Base-by-base conservation (phyloP, 805 yeast species). In the Metschnikowia vanudenii region DNA sequence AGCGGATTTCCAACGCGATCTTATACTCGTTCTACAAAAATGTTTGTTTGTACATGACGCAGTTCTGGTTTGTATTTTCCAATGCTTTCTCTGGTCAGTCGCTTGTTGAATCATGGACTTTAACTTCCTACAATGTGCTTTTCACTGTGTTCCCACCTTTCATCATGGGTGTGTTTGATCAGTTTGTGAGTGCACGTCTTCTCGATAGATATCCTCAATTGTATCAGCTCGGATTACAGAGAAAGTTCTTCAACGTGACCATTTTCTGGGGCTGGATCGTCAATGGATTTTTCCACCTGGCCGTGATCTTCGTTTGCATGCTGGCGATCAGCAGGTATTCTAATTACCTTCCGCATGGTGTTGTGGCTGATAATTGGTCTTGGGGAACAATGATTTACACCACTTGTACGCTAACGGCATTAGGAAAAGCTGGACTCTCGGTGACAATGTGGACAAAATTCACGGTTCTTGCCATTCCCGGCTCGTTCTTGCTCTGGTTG, bases 211-310 rank as follows among this genome's bases (percentile, higher is more conserved):
- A 95, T 62, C 98, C 99, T 0, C 96, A 88, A 60, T 71, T 95
- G 41, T 94, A 95, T 67, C 86, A 84, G 60, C 71, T 94, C 36
- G 99, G 99, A 6, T 97, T 92, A 66, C 73, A 80, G 51, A 86
- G 96, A 16, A 84, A 79, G 46, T 94, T 94, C 60, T 88, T 94
- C 71, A 92, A 92, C 56, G 96, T 90, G 11, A 75, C 81, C 4
- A 90, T 90, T 33, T 94, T 94, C 65, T 92, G 98, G 98, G 88
- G 96, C 16, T 94, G 99, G 99, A 88, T 94, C 37, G 69, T 82
- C 41, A 95, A 94, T 65, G 99, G 99, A 0, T 92, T 94, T 61
- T 94, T 81, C 67, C 99, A 94, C 63, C 88, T 97, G 11, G 88
- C 89, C 2, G 73, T 94, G 18, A 84, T 90, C 17, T 95, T 83